Base-by-base conservation (phyloP, 768 basidiomycete species). In the Termitomyces sp. region DNA sequence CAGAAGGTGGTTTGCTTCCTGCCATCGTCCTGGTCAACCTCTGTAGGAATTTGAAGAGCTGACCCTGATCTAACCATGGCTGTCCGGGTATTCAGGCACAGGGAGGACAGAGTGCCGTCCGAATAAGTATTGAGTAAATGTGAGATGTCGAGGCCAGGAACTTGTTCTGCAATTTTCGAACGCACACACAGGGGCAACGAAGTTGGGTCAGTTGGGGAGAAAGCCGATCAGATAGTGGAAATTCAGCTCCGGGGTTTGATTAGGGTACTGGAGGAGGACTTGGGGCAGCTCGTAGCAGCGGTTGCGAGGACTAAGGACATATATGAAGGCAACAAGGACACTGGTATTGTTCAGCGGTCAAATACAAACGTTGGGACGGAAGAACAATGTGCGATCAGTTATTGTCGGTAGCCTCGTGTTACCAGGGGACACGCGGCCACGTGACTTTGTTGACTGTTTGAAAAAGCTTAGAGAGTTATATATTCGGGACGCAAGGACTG, bases 381-480 rank as follows among this genome's bases (percentile, higher is more conserved):
- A 36, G 52, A 57, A 60, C 55, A 60, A 60, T 60, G 55, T 28
- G 41, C 16, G 10, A 32, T 32, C 35, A 16, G 35, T 5, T 13
- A 26, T 53, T 54, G 52, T 47, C 33, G 36, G 44, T 8, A 59
- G 52, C 47, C 57, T 59, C 52, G 30, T 56, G 57, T 56, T 52
- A 48, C 35, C 52, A 61, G 51, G 59, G 51, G 11, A 22, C 32
- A 70, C 75, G 67, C 76, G 76, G 54, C 71, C 78, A 78, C 71
- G 69, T 79, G 78, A 73, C 52, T 26, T 70, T 77, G 76, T 79
- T 79, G 77, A 77, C 71, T 62, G 59, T 41, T 41, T 72, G 72
- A 70, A 73, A 75, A 71, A 69, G 67, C 70, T 74, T 73, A 71
- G 67, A 28, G 24, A 47, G 47, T 49, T 32, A 52, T 52, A 44